Conservation (phyloP, 176 grass and related monocot species). For the Puya raimondii region DNA sequence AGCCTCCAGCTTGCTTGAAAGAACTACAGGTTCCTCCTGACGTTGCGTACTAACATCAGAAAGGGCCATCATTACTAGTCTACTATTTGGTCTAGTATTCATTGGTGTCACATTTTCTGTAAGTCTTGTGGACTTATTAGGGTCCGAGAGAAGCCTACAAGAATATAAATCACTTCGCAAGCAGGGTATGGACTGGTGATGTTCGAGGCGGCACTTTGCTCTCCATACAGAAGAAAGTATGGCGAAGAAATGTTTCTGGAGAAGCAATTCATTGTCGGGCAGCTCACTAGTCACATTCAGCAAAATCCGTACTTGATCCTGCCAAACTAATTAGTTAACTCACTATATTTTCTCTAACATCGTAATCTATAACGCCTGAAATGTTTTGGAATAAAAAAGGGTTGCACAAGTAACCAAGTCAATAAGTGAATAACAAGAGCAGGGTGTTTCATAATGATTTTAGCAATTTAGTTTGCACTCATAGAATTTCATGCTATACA, state of each 20-base stretch:
- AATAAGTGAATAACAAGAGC: too few species aligned
- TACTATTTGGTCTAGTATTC: conserved; percentile 40
- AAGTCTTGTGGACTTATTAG: conserved; percentile 27
- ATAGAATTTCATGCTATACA: too few species aligned
- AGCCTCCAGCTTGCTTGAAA: conserved; percentile 25
- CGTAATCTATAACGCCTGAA: background rate
- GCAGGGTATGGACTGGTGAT: background rate
- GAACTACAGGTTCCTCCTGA: conserved; percentile 24
- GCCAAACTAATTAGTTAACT: conserved; percentile 13
- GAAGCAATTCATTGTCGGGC: conserved; percentile 77
- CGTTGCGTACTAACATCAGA: conserved; percentile 35
- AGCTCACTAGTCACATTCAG: conserved; percentile 74
- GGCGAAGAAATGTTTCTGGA: conserved; percentile 89
- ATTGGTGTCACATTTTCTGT: conserved; percentile 28
- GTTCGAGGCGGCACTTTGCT: conserved; percentile 42
- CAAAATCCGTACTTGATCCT: conserved; percentile 88
- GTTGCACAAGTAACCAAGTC: too few species aligned
- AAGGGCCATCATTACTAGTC: conserved; percentile 57
- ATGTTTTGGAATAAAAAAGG: too few species aligned
- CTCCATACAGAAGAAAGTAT: conserved; percentile 96
- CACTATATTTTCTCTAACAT: background rate
- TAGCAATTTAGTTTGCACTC: too few species aligned
- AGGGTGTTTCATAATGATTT: too few species aligned
- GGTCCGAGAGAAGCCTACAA: conserved; percentile 14
- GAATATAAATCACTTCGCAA: conserved; percentile 23